phyloP scores from a whole-genome alignment of 352 stramenopile genomes.

The Pythium coloratum region DNA sequence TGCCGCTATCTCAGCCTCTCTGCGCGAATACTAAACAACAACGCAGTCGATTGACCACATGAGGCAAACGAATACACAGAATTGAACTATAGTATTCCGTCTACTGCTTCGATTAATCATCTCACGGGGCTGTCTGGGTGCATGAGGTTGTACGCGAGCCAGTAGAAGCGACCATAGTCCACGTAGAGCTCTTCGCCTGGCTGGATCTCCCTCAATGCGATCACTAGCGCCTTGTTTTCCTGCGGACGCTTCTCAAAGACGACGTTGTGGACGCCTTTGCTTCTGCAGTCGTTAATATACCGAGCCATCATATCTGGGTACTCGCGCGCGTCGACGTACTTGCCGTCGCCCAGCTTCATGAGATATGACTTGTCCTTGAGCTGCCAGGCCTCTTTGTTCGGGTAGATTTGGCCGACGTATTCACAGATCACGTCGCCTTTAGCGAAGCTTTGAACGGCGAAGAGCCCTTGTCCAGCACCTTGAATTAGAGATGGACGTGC shows the following conservation, averaged over 20 bases:
- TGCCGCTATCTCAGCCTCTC: constrained; percentile 59
- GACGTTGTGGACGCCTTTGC: constrained; percentile 65
- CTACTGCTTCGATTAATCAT: constrained; percentile 18
- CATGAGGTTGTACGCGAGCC: constrained; percentile 75
- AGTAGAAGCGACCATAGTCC: constrained; percentile 85
- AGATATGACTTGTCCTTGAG: constrained; percentile 73
- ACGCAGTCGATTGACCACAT: not conserved
- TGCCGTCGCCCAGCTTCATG: constrained; percentile 76
- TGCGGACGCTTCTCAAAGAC: constrained; percentile 63
- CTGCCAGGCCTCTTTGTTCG: constrained; percentile 50
- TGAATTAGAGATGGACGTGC: constrained; percentile 43
- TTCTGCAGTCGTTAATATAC: constrained; percentile 84
- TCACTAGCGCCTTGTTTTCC: constrained; percentile 49
- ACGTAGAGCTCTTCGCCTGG: constrained; percentile 72
- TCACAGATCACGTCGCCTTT: constrained; percentile 31
- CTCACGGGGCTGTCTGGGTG: constrained; percentile 54
- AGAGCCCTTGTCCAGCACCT: constrained; percentile 56
- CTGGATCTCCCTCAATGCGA: constrained; percentile 60
- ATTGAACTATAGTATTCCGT: not conserved
- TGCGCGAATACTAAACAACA: constrained; percentile 53
- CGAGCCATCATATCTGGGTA: constrained; percentile 47
- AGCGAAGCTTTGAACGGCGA: constrained; percentile 28
- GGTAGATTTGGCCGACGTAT: constrained; percentile 31
- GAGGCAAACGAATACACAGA: not conserved
- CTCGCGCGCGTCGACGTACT: constrained; percentile 73